These are phyloP conservation scores for Angophora floribunda DNA, from an alignment of 345 rosid genomes.

Conservation along the genomic window DNA sequence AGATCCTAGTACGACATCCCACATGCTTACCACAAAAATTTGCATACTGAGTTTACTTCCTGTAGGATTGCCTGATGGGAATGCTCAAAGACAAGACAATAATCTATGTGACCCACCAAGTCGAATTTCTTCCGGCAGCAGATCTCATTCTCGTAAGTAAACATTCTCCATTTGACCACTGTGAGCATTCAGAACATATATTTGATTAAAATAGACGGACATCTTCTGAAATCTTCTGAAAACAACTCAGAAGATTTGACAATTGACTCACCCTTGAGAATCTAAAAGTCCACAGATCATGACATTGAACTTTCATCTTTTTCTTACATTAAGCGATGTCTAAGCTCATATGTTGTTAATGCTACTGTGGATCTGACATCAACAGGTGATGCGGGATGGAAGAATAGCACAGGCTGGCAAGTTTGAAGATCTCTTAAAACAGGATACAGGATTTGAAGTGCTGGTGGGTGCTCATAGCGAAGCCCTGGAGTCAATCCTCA, in stretches of 20 bases:
- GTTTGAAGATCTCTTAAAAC: constrained; percentile 63
- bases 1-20: background rate
- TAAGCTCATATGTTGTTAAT: background rate
- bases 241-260: background rate
- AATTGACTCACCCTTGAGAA: background rate
- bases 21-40: background rate
- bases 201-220: background rate
- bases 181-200: background rate
- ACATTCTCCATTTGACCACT: background rate
- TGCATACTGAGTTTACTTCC: background rate
- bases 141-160: constrained; percentile 79
- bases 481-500: constrained; percentile 68
- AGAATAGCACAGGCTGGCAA: constrained; percentile 77
- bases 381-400: constrained; percentile 90
- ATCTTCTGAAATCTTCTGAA: background rate
- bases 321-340: background rate
- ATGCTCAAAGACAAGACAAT: constrained; percentile 65
- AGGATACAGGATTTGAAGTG: constrained; percentile 79
- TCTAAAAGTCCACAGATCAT: background rate
- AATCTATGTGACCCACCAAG: constrained; percentile 91
- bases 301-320: background rate
- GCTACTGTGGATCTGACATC: background rate
- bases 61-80: constrained; percentile 88
- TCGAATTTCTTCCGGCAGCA: constrained; percentile 94
- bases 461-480: constrained; percentile 85